These are phyloP conservation scores for Spencermartinsiella ligniputridi DNA, from an alignment of 1,139 yeast species.

Conservation along the genomic window DNA sequence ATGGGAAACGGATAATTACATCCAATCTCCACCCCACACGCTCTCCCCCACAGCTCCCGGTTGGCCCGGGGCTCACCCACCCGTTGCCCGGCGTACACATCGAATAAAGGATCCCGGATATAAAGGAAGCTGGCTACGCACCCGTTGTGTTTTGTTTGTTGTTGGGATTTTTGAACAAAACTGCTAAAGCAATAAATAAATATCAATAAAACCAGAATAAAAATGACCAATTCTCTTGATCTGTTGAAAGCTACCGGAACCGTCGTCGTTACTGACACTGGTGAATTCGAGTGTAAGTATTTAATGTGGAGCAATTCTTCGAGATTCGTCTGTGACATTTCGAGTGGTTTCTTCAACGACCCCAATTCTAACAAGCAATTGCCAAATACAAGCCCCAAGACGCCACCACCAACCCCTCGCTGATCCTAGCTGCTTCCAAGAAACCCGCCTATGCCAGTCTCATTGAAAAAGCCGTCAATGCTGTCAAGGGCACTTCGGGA, in stretches of 20 bases:
- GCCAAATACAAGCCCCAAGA: conserved; percentile 99
- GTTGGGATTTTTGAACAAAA: no score
- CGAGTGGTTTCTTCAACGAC: no score
- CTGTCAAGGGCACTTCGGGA: conserved; percentile 63
- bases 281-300: conserved; percentile 78
- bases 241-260: conserved; percentile 95
- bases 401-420: conserved; percentile 98
- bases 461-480: conserved; percentile 85
- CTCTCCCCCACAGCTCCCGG: background rate
- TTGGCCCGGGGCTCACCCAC: background rate
- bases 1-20: no score
- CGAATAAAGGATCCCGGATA: no score
- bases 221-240: conserved; percentile 64
- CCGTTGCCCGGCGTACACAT: no score
- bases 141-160: no score
- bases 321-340: background rate
- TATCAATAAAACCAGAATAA: no score
- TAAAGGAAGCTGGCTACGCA: no score
- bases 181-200: no score
- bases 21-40: background rate
- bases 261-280: conserved; percentile 95
- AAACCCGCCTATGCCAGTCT: conserved; percentile 84
- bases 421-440: conserved; percentile 93
- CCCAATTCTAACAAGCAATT: conserved; percentile 48
- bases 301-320: background rate